Evolutionary conservation across 179 eudicot species (phyloP), one percentile per base, ranked within the genome.

Genomic region (Spinacia oleracea): DNA sequence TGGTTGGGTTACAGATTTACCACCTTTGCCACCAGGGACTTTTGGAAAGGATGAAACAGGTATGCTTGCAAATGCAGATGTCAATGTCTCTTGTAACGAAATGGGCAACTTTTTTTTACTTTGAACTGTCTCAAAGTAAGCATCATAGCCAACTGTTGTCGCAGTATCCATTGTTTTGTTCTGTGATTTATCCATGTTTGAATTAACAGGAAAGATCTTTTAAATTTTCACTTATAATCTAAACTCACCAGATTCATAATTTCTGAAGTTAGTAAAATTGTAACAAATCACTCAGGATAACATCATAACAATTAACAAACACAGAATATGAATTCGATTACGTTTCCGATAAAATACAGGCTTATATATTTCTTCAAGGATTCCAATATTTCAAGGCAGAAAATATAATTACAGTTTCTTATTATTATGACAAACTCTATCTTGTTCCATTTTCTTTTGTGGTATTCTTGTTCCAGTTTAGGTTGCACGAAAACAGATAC

Each of bases 21-120:
- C 15, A 87, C 89, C 86, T 93, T 93, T 90, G 78, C 99, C 99
- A 38, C 93, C 88, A 68, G 93, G 92, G 73, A 96, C 98, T 71
- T 87, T 77, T 3, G 99, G 99, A 72, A 96, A 96, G 55, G 96
- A 86, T 23, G 94, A 89, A 67, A 90, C 99, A 12, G 92, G 93
- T 67, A 93, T 89, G 20, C 46, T 85, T 6, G 91, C 86, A 66
- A 96, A 96, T 56, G 99, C 93, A 69, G 80, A 79, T 1, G 97
- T 91, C 74, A 96, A 83, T 11, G 91, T 62, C 80, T 93, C 97
- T 80, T 91, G 98, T 63, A 96, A 76, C 60, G 90, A 58, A 9
- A n/a, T 51, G 0, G 99, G 87, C 73, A 96, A 80, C 79, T 89
- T 96, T 84, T 91, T 93, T 84, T 96, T 78, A 40, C 73, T 87